Evolutionary conservation across 1,284 basidiomycete genomes (phyloP).

Genomic region (Irpex sp.): DNA sequence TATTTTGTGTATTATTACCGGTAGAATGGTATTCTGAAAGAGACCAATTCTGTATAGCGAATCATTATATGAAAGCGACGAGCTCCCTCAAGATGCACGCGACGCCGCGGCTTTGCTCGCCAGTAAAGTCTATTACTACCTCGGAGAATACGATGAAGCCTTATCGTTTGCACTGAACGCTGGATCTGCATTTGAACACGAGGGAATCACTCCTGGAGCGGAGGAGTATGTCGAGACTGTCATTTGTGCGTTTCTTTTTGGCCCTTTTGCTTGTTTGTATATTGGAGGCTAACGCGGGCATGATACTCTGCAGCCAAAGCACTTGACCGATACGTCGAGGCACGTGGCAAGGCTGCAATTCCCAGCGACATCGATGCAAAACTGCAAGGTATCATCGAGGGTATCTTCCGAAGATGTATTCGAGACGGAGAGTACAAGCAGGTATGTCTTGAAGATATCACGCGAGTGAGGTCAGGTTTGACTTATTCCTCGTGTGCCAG

Average conservation of each 20-base stretch:
- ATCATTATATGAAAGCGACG: slow-evolving; percentile 80
- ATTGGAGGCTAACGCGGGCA: no score
- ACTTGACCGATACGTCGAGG: slow-evolving; percentile 85
- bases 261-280: background rate
- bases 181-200: slow-evolving; percentile 80
- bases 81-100: slow-evolving; percentile 68
- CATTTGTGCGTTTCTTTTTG: slow-evolving; percentile 61
- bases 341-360: slow-evolving; percentile 50
- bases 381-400: slow-evolving; percentile 80
- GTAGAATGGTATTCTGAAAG: background rate
- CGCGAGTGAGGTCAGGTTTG: slow-evolving; percentile 3
- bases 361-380: slow-evolving; percentile 58
- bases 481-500: slow-evolving; percentile 34
- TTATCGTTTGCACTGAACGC: slow-evolving; percentile 90
- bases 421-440: slow-evolving; percentile 87
- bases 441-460: slow-evolving; percentile 38
- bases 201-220: slow-evolving; percentile 56
- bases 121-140: slow-evolving; percentile 95
- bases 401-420: slow-evolving; percentile 82
- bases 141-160: slow-evolving; percentile 91
- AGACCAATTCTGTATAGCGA: slow-evolving; percentile 52
- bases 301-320: slow-evolving; percentile 67
- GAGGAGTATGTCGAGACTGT: slow-evolving; percentile 94
- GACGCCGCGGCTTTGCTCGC: slow-evolving; percentile 85
- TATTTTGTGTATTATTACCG: slow-evolving; percentile 15